phyloP scores from a whole-genome alignment of 805 yeast genomes.

The Blastobotrys parvus region DNA sequence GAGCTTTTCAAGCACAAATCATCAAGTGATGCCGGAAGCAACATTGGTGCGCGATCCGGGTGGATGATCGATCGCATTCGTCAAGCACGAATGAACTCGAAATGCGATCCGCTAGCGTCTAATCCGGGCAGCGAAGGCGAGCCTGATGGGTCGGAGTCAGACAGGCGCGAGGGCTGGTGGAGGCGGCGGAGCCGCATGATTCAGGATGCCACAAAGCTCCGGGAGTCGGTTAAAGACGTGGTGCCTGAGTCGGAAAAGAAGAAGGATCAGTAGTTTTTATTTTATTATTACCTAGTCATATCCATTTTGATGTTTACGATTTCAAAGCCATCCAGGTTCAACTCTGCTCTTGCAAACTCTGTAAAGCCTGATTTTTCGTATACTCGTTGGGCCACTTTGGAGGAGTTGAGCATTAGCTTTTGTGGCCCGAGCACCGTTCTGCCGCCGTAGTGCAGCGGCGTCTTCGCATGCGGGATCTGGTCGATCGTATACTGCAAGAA shows the following conservation, averaged over 20 bases:
- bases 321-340: too few relatives aligned
- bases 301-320: too few relatives aligned
- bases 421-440: not conserved
- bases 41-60: constrained; percentile 15
- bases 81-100: constrained; percentile 11
- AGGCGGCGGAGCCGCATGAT: too few relatives aligned
- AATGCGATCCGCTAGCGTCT: constrained; percentile 23
- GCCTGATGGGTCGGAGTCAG: too few relatives aligned
- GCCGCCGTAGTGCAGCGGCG: not conserved
- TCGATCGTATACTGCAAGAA: constrained; percentile 6
- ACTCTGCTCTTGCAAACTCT: too few relatives aligned
- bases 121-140: too few relatives aligned
- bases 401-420: not conserved
- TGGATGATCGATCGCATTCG: constrained; percentile 27
- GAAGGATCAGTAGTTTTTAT: too few relatives aligned
- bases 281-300: too few relatives aligned
- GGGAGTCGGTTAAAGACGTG: too few relatives aligned
- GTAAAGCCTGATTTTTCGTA: not conserved
- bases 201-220: too few relatives aligned
- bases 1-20: constrained; percentile 9
- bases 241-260: too few relatives aligned
- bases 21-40: not conserved
- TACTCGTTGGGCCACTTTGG: not conserved
- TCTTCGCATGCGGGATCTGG: constrained; percentile 3
- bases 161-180: too few relatives aligned